Base-by-base conservation (phyloP, 257 asterid genomes). In the Gentiana straminea region DNA sequence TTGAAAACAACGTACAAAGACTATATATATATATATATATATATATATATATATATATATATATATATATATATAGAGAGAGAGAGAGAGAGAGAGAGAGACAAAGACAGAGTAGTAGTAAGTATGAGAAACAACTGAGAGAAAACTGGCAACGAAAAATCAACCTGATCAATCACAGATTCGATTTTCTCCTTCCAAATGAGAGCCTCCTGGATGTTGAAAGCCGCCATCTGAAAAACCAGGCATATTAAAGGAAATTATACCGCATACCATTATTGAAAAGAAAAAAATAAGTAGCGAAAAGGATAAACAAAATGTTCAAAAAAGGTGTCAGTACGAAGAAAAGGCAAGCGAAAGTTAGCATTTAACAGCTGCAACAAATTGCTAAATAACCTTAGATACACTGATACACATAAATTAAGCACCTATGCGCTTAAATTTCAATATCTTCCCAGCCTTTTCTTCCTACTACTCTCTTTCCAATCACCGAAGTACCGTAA, bases 181-280 rank as follows among this genome's bases (percentile, higher is more conserved):
- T 89, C 94, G 35, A 89, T 77, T 75, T 86, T 85, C 62, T 85
- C 92, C 68, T 85, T 89, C 97, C 97, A 89, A 59, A 66, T 55
- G 54, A 85, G 84, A 50, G 95, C 86, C 75, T 89, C 95, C 77
- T 85, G 95, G 66, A 89, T 89, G 77, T 86, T 86, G 80, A 79
- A 89, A 79, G 97, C 94, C 68, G 97, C 97, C 97, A 89, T 85
- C 97, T 89, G 87, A 69, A 69, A 66, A 69, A 6, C 24, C 5
- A 8, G 32, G 37, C 34, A 38, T 45, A 37, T 57, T 43, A 49
- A 37, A 48, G 5, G 35, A 13, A 53, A 52, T 51, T 6, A 47
- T 11, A 36, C 33, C 4, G n/a, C 47, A 62, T 12, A 41, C 33
- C 44, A 44, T 1, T 34, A 33, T 24, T 48, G 50, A 24, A 13